Evolutionary conservation across 2,329 filamentous ascomycete species (phyloP).

Genomic region (Fusarium sp.): DNA sequence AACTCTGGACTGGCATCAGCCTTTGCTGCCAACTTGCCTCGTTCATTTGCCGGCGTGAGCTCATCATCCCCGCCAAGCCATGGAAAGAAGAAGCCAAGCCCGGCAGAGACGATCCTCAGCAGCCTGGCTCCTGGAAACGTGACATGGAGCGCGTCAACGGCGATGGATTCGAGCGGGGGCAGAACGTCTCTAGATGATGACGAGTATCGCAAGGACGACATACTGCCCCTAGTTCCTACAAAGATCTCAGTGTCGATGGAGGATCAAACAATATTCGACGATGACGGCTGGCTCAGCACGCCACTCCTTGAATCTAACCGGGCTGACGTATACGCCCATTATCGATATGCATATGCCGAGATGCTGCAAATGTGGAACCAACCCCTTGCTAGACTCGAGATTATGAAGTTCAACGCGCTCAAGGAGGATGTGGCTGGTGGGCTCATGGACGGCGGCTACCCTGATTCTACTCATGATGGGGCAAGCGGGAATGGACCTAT

Average conservation of each 20-base stretch:
- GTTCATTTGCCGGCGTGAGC: constrained; percentile 51
- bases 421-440: constrained; percentile 55
- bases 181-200: constrained; percentile 67
- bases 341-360: constrained; percentile 74
- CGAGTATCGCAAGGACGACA: constrained; percentile 59
- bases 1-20: constrained; percentile 67
- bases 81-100: constrained; percentile 66
- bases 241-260: constrained; percentile 65
- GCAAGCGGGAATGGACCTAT: constrained; percentile 48
- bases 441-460: constrained; percentile 46
- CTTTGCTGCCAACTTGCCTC: constrained; percentile 66
- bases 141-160: constrained; percentile 61
- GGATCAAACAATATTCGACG: constrained; percentile 74
- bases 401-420: constrained; percentile 75
- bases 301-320: constrained; percentile 66
- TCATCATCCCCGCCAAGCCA: constrained; percentile 58
- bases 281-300: constrained; percentile 72
- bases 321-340: constrained; percentile 64
- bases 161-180: constrained; percentile 57
- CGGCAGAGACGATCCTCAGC: constrained; percentile 68
- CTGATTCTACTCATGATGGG: constrained; percentile 53
- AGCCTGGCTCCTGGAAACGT: constrained; percentile 64
- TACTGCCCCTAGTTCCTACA: constrained; percentile 60
- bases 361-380: constrained; percentile 74
- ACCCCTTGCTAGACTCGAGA: constrained; percentile 70